Evolutionary conservation across 176 grass and related monocot genomes (phyloP), one percentile per base, ranked within the genome.

Genomic region (Tuctoria greenei): DNA sequence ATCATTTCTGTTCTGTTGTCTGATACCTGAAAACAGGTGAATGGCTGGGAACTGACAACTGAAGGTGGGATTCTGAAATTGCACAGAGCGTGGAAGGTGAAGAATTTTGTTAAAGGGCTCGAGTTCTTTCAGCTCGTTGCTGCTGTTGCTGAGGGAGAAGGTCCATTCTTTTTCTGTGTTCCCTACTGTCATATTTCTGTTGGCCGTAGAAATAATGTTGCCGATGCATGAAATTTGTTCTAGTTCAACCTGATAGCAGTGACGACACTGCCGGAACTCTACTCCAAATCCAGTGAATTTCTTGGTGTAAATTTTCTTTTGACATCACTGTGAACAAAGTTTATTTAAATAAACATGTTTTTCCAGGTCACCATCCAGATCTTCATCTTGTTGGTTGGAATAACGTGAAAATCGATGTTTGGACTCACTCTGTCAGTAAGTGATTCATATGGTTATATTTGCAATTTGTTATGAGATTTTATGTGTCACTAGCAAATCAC

Each of bases 311-410:
- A 36, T 52, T 79, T 79, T 55, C 8, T 68, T 67, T 68, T 0
- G 0, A 34, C 73, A 25, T 61, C 35, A 61, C 51, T 54, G 24
- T 23, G 18, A 49, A 20, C 23, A 62, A 45, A 61, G 4, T 45
- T 69, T 83, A 25, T 70, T 83, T 65, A 74, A 74, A 73, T 9
- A 28, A 26, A n/a, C 83, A 54, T 88, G 25, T 7, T 80, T 63
- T 79, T 25, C 27, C 89, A 94, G 95, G 91, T 78, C 95, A 98
- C 86, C 95, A 98, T 85, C 95, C 95, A 76, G 91, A 98, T 84
- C 85, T 98, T 85, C 95, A 98, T 82, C 87, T 98, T 67, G 86
- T 98, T 36, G 82, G 89, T 74, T 98, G 89, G 95, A 98, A 98
- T 64, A 94, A 94, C 36, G 89, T 90, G 59, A 94, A 92, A 86